Conservation (phyloP, 2,329 filamentous ascomycete genomes). For the Beauveria sp. region DNA sequence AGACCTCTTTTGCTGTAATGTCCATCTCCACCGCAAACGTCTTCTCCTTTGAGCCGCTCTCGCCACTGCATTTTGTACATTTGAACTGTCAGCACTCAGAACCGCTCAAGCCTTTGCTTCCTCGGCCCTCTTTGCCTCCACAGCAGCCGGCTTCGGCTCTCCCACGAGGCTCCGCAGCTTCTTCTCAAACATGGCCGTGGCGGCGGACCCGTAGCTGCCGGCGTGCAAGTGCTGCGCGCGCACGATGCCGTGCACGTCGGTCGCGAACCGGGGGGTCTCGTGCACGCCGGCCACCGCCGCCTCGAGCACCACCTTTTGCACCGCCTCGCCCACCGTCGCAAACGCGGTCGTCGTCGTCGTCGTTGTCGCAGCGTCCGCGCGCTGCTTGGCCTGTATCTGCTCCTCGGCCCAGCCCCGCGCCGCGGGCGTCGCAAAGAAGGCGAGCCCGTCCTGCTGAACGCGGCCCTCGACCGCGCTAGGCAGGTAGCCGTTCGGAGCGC, state of each 20-base stretch:
- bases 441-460: slow-evolving; percentile 19
- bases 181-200: slow-evolving; percentile 31
- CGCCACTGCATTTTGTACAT: not conserved
- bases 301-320: slow-evolving; percentile 26
- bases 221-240: slow-evolving; percentile 30
- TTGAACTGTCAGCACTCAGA: not conserved
- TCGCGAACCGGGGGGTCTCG: slow-evolving; percentile 26
- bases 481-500: slow-evolving; percentile 23
- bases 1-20: not conserved
- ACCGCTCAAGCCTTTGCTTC: not conserved
- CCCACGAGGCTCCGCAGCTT: slow-evolving; percentile 28
- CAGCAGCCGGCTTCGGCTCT: not conserved
- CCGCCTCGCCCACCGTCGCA: slow-evolving; percentile 24
- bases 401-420: slow-evolving; percentile 24
- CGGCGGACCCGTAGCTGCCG: slow-evolving; percentile 27
- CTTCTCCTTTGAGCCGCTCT: not conserved
- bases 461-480: slow-evolving; percentile 24
- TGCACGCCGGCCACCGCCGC: slow-evolving; percentile 29
- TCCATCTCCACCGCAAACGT: not conserved
- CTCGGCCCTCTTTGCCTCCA: not conserved
- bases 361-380: slow-evolving; percentile 11
- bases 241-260: slow-evolving; percentile 26
- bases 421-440: slow-evolving; percentile 25
- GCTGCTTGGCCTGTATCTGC: slow-evolving; percentile 18
- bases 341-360: slow-evolving; percentile 19